A percentile compares a stretch with the other conserved stretches of the same genome.
Evolutionary conservation across 768 basidiomycete species (phyloP).

Genomic region (Lentinula sp.): DNA sequence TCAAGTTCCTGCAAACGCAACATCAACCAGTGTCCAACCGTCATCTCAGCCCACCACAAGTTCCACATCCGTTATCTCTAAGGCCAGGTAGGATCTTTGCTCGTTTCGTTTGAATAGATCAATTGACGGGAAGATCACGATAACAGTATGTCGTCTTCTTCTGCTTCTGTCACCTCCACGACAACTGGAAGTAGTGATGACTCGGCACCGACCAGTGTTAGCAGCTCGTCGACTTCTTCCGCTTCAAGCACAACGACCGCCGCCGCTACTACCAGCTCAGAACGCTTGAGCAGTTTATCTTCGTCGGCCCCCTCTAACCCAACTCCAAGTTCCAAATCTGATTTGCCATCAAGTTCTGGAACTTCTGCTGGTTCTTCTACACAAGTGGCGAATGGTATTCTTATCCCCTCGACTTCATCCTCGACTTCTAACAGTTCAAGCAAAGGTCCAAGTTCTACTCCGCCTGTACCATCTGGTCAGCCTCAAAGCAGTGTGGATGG

Average conservation of each 20-base stretch:
- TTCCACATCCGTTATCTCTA: not conserved
- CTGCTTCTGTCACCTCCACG: not conserved
- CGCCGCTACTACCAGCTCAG: not conserved
- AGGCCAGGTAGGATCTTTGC: not conserved
- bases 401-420: not conserved
- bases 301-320: not conserved
- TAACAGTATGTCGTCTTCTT: not conserved
- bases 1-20: not conserved
- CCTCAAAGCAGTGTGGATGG: not conserved
- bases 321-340: not conserved
- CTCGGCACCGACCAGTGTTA: not conserved
- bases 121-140: too few species aligned
- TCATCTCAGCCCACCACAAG: not conserved
- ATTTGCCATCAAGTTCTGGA: not conserved
- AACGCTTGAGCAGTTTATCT: not conserved
- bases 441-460: not conserved
- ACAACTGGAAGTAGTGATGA: not conserved
- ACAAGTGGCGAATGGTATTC: conserved; percentile 2
- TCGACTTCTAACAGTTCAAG: conserved; percentile 1
- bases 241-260: not conserved
- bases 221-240: not conserved
- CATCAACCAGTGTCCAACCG: not conserved
- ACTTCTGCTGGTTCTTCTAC: not conserved
- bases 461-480: not conserved
- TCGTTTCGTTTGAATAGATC: not conserved